Percentiles rank a stretch among this genome's conserved stretches.
These are phyloP conservation scores for Blastobotrys parvus DNA, from an alignment of 805 yeast genomes.

Conservation along the genomic window DNA sequence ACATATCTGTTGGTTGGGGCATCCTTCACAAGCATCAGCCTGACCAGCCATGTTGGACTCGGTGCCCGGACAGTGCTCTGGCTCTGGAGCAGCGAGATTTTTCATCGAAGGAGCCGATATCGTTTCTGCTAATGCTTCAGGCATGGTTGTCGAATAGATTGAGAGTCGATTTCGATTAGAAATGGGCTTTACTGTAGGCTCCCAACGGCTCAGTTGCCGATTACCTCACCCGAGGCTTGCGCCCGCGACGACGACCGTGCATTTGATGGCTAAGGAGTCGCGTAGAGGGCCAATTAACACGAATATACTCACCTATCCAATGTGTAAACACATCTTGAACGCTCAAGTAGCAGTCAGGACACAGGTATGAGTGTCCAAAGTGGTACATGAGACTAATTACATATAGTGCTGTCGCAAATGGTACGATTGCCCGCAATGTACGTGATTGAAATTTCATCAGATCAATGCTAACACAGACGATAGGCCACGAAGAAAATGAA, in stretches of 20 bases:
- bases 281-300: no score
- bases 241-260: no score
- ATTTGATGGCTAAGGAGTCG: no score
- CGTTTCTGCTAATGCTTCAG: neutral
- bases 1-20: conserved; percentile 90
- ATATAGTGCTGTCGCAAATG: conserved; percentile 25
- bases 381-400: no score
- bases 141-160: neutral
- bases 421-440: conserved; percentile 29
- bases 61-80: conserved; percentile 98
- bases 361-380: conserved; percentile 12
- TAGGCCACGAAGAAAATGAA: conserved; percentile 25
- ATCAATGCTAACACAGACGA: neutral
- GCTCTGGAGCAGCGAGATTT: conserved; percentile 55
- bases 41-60: conserved; percentile 91
- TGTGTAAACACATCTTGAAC: conserved; percentile 27
- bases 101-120: neutral
- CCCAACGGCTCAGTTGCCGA: no score
- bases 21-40: conserved; percentile 88
- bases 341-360: conserved; percentile 30
- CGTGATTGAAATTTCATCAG: conserved; percentile 3
- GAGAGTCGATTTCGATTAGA: neutral
- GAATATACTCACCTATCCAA: no score
- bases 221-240: no score
- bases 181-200: no score